Conservation (phyloP, 163 green algal species). For the Prototheca cutis region DNA sequence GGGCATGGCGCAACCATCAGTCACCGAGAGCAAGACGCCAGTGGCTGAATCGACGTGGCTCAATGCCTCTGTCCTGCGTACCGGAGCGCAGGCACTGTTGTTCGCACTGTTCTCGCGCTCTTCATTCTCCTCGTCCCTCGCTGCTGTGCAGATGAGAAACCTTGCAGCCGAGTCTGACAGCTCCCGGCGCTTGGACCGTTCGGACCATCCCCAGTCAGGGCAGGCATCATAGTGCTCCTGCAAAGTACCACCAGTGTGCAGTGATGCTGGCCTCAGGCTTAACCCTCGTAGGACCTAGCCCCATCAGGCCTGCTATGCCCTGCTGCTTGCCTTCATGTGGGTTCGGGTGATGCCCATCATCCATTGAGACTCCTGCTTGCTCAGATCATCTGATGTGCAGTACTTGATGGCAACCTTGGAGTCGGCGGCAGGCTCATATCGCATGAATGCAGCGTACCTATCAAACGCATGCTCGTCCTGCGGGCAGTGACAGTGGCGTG, state of each 20-base stretch:
- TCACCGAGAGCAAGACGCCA: too few relatives aligned
- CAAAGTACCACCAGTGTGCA: neutral
- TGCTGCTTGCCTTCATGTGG: constrained; percentile 1
- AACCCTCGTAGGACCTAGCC: too few relatives aligned
- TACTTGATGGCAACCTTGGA: neutral
- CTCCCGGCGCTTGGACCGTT: constrained; percentile 31
- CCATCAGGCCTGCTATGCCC: too few relatives aligned
- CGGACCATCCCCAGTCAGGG: constrained; percentile 37
- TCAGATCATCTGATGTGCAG: neutral
- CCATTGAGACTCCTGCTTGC: neutral
- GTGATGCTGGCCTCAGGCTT: too few relatives aligned
- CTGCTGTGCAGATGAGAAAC: constrained; percentile 14
- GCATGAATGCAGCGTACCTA: neutral
- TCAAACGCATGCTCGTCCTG: neutral
- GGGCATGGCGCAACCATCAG: too few relatives aligned
- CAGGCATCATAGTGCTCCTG: constrained; percentile 23
- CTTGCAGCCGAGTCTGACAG: constrained; percentile 20
- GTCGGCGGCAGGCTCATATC: neutral
- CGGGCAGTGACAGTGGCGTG: too few relatives aligned
- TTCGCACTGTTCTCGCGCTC: too few relatives aligned
- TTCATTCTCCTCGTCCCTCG: too few relatives aligned
- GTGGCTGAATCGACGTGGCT: too few relatives aligned
- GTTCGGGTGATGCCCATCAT: neutral
- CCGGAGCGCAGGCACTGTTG: too few relatives aligned
- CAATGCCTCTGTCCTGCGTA: too few relatives aligned